Conservation (phyloP, 2,329 filamentous ascomycete genomes). For the Penicillium palitans region DNA sequence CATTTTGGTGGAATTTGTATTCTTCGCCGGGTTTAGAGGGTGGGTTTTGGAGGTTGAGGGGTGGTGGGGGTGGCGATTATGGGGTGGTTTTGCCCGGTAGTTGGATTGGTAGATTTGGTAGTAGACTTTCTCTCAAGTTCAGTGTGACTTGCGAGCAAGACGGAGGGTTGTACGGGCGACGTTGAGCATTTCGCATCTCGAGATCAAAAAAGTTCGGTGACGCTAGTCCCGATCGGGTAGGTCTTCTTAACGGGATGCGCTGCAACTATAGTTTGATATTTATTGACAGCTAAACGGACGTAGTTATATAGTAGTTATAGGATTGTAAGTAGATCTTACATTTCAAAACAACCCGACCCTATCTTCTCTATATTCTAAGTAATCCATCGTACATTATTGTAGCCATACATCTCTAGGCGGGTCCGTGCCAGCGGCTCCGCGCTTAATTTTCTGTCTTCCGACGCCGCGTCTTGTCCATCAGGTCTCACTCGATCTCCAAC, state of each 20-base stretch:
- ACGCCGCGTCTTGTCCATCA: slow-evolving; percentile 19
- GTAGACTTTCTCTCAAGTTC: background rate
- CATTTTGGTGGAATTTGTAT: slow-evolving; percentile 32
- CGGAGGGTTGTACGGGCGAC: slow-evolving; percentile 3
- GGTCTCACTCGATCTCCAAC: slow-evolving; percentile 10
- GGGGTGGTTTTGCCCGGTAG: background rate
- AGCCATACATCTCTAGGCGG: slow-evolving; percentile 17
- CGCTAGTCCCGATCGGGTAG: slow-evolving; percentile 27
- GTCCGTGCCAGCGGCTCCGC: slow-evolving; percentile 35
- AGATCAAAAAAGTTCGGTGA: slow-evolving; percentile 25
- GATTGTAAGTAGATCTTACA: background rate
- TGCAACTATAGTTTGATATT: slow-evolving; percentile 3
- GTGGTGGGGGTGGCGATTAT: background rate
- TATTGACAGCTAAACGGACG: background rate
- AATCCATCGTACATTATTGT: background rate
- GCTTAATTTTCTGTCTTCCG: slow-evolving; percentile 36
- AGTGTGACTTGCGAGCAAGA: background rate
- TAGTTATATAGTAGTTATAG: background rate
- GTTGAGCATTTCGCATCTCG: slow-evolving; percentile 15
- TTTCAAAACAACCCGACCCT: background rate
- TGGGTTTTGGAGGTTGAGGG: background rate
- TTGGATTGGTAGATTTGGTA: background rate
- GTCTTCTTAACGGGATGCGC: slow-evolving; percentile 1
- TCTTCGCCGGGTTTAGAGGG: background rate
- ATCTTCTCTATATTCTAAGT: background rate